Evolutionary conservation across 75 land plant genomes (phyloP), one percentile per base, ranked within the genome.

Genomic region (Adiantum capillusveneris): DNA sequence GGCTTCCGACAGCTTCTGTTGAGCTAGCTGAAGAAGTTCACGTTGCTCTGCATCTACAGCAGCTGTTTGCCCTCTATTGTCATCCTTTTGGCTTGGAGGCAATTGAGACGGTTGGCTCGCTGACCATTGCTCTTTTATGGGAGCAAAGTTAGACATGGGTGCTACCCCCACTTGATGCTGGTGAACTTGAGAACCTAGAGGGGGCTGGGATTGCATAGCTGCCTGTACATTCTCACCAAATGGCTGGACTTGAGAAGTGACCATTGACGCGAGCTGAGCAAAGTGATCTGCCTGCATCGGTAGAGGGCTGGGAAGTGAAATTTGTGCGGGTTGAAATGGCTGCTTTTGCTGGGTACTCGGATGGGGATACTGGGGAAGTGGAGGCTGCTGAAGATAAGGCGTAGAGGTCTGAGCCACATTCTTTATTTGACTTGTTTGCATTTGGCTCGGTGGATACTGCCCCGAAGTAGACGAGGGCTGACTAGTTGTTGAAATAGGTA

Each of bases 1-100:
- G 62, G 70, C 22, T 37, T 31, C 31, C 49, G 61, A 29, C 50
- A 69, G 41, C 24, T 60, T 64, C 13, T 53, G 22, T 43, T 56
- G 41, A 20, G 44, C 55, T 51, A 36, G 46, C 67, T 31, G 44
- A 14, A 27, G 18, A n/a, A 41, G 28, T 24, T 53, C 67, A 21
- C 52, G 54, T 56, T 25, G 28, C 0, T 26, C 64, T n/a, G 17
- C 31, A 17, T 30, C 29, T 3, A 11, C 6, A 2, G 34, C 28
- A 50, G 26, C 16, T 41, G 28, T 22, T 20, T 25, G 13, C 20
- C 25, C 13, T 18, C 43, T 31, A 46, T 11, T n/a, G 5, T 6
- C 14, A 14, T 46, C 37, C 37, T 34, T 3, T 5, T 9, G 7
- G 3, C 7, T 9, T 34, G 37, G 9, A 9, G 37, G 37, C 9